Evolutionary conservation across 805 yeast species (phyloP).

Genomic region (Saccharomycopsis synnaedendra): DNA sequence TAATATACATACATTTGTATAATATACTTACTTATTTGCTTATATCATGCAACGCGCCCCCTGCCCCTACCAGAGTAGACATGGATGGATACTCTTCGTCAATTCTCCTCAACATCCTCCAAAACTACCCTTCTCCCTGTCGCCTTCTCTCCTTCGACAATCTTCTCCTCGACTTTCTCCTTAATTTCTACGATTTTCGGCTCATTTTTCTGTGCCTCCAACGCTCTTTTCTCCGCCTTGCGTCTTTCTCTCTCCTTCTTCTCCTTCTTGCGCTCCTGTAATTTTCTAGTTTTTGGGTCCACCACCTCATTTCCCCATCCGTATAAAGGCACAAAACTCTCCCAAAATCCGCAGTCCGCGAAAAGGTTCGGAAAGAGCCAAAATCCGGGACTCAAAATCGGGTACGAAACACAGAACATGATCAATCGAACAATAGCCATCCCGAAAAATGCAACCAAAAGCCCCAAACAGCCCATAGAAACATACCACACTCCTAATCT

Average conservation of each 20-base stretch:
- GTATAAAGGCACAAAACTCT: constrained; percentile 83
- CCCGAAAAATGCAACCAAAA: constrained; percentile 64
- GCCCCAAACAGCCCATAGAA: constrained; percentile 63
- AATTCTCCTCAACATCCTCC: constrained; percentile 22
- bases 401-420: constrained; percentile 47
- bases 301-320: constrained; percentile 51
- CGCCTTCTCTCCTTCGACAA: neutral
- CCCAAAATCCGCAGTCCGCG: constrained; percentile 90
- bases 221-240: constrained; percentile 7
- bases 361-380: constrained; percentile 96
- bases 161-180: neutral
- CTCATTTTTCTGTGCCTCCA: neutral
- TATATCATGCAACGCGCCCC: neutral
- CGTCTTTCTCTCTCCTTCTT: constrained; percentile 22
- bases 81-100: too few species aligned
- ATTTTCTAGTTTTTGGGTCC: constrained; percentile 14
- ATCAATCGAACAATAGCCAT: constrained; percentile 73
- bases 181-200: constrained; percentile 8
- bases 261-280: constrained; percentile 16
- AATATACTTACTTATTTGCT: too few species aligned
- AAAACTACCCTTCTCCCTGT: constrained; percentile 21
- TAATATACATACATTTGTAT: too few species aligned
- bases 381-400: constrained; percentile 58
- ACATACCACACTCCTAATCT: constrained; percentile 85
- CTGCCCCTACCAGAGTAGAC: neutral